Percentiles rank a stretch among this genome's conserved stretches.
Conservation (phyloP, 106 monocot genomes). For the Posidonia australis region DNA sequence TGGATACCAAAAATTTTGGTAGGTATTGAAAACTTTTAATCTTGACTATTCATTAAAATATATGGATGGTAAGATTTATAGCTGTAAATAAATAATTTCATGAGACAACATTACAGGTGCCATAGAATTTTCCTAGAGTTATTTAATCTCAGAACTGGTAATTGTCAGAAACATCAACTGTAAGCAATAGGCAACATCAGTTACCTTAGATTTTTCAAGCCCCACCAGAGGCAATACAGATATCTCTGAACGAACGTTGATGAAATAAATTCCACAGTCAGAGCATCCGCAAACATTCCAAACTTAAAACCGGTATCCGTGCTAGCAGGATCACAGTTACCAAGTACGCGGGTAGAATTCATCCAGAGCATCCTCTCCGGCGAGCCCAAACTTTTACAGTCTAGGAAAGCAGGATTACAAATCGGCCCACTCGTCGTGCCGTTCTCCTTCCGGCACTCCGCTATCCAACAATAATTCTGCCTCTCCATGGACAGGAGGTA, state of each 20-base stretch:
- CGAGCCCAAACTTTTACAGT: constrained; percentile 36
- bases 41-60: too few relatives aligned
- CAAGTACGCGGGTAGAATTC: constrained; percentile 21
- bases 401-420: constrained; percentile 47
- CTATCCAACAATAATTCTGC: constrained; percentile 61
- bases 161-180: not conserved
- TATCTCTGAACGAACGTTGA: constrained; percentile 61
- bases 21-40: too few relatives aligned
- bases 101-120: too few relatives aligned
- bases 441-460: constrained; percentile 56
- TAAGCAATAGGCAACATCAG: not conserved
- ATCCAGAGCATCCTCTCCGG: constrained; percentile 43
- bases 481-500: constrained; percentile 80
- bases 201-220: constrained; percentile 76
- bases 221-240: constrained; percentile 98
- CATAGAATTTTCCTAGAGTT: too few relatives aligned
- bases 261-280: constrained; percentile 41
- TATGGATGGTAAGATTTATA: too few relatives aligned
- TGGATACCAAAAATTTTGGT: too few relatives aligned
- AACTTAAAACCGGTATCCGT: constrained; percentile 31
- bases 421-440: constrained; percentile 20
- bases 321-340: constrained; percentile 33
- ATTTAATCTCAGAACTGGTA: not conserved
- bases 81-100: too few relatives aligned
- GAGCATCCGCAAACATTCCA: constrained; percentile 69